phyloP scores from a whole-genome alignment of 805 yeast species.

The Wickerhamomyces sydowiorum region DNA sequence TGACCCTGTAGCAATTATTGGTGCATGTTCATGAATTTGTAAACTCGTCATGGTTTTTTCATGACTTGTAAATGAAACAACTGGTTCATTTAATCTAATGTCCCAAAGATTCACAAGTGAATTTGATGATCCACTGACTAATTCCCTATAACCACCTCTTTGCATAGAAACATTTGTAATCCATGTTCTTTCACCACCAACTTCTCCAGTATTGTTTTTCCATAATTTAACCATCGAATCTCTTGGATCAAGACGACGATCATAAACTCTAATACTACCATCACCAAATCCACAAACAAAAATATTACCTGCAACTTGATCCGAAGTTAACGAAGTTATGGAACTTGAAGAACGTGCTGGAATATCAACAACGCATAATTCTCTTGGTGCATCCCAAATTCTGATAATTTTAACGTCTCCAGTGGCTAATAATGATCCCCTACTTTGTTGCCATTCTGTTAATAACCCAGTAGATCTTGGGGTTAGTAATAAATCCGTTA shows the following conservation, averaged over 20 bases:
- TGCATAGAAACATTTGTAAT: slow-evolving; percentile 88
- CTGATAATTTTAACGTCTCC: slow-evolving; percentile 92
- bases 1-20: slow-evolving; percentile 84
- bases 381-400: slow-evolving; percentile 96
- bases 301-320: slow-evolving; percentile 89
- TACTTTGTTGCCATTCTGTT: slow-evolving; percentile 94
- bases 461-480: slow-evolving; percentile 79
- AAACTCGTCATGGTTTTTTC: slow-evolving; percentile 50
- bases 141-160: slow-evolving; percentile 90
- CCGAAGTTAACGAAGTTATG: slow-evolving; percentile 87
- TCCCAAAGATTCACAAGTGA: slow-evolving; percentile 91
- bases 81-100: slow-evolving; percentile 68
- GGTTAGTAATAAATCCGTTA: slow-evolving; percentile 77
- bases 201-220: slow-evolving; percentile 40
- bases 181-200: slow-evolving; percentile 40
- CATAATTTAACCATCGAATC: slow-evolving; percentile 84
- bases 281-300: slow-evolving; percentile 92
- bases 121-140: slow-evolving; percentile 76
- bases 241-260: slow-evolving; percentile 76
- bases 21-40: slow-evolving; percentile 94
- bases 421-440: slow-evolving; percentile 86
- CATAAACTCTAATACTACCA: slow-evolving; percentile 84
- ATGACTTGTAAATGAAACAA: slow-evolving; percentile 56
- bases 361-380: slow-evolving; percentile 76
- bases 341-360: slow-evolving; percentile 89